These are phyloP conservation scores for Fraxinus xanthoxyloides DNA, from an alignment of 305 asterid genomes.

Conservation along the genomic window DNA sequence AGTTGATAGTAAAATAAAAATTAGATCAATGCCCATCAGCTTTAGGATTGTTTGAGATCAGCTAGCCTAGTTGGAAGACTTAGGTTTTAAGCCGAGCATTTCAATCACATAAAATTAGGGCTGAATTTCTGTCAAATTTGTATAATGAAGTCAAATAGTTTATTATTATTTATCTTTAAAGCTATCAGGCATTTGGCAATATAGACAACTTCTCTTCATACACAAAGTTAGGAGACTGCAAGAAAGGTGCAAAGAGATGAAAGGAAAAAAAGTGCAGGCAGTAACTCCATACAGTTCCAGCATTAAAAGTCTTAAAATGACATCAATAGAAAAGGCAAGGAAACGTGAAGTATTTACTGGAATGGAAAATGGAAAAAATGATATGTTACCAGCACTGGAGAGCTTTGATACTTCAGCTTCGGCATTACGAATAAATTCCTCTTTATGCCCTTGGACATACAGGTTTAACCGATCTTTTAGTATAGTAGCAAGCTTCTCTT, in stretches of 20 bases:
- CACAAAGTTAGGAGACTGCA: not conserved
- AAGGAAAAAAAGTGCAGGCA: not conserved
- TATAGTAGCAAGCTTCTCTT: slow-evolving; percentile 81
- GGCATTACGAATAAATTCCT: slow-evolving; percentile 68
- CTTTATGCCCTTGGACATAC: slow-evolving; percentile 91
- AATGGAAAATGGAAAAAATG: not conserved
- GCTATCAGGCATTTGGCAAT: not conserved
- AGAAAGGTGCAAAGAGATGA: not conserved
- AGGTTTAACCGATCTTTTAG: slow-evolving; percentile 77
- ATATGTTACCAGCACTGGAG: slow-evolving; percentile 76
- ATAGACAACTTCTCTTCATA: not conserved
- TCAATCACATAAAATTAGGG: not conserved
- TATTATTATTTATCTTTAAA: not conserved
- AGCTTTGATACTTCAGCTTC: slow-evolving; percentile 85
- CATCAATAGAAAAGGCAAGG: slow-evolving; percentile 19
- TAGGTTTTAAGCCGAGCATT: not conserved
- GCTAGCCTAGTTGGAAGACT: not conserved
- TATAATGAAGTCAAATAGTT: not conserved
- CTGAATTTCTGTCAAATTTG: not conserved
- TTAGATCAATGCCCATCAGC: not conserved
- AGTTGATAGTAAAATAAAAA: not conserved
- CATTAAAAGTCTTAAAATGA: not conserved
- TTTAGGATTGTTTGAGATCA: not conserved
- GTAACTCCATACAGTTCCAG: not conserved
- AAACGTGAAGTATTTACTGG: not conserved